Evolutionary conservation across 2,329 filamentous ascomycete genomes (phyloP), one percentile per base, ranked within the genome.

Genomic region (Dactylellina sp.): DNA sequence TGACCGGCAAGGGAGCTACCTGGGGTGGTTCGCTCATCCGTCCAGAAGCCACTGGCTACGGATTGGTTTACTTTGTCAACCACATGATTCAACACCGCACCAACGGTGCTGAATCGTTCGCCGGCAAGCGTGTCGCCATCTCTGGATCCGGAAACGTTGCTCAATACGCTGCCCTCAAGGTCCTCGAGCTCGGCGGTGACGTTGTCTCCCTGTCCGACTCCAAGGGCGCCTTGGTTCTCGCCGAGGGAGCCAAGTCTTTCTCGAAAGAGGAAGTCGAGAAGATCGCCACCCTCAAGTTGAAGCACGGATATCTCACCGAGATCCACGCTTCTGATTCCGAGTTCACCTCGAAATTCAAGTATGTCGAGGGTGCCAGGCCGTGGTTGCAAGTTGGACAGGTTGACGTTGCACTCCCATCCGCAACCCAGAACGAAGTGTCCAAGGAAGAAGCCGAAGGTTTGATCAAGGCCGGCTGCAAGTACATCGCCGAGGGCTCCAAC

Each of bases 81-180:
- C 91, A 96, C 86, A 97, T 97, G 93, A 93, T 98, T 81, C 85
- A 91, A 82, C 90, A 97, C 83, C 91, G 92, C 78, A 86, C 86
- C 20, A 84, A 84, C 75, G 92, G 92, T 82, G 89, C 90, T 81
- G 93, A 96, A 81, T 87, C 86, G 78, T 96, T 96, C 85, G 83
- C 87, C 76, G 94, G 93, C 84, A 98, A 98, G 88, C 90, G 89
- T 74, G 95, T 98, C 66, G 92, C 94, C 82, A 90, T 99, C 82
- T 97, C 95, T 47, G 95, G 95, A 76, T 97, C 94, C 71, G 95
- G 95, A 78, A 99, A 99, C 85, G 95, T 98, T 63, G 95, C 95
- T 32, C 95, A 98, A 85, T 98, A 95, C 84, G 94, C 94, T 32
- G 95, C 94, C 0, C 90, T 98, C 79, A 98, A 98, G 85, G 89